Base-by-base conservation (phyloP, 495 filamentous ascomycete genomes). In the Podospora fimiseda region DNA sequence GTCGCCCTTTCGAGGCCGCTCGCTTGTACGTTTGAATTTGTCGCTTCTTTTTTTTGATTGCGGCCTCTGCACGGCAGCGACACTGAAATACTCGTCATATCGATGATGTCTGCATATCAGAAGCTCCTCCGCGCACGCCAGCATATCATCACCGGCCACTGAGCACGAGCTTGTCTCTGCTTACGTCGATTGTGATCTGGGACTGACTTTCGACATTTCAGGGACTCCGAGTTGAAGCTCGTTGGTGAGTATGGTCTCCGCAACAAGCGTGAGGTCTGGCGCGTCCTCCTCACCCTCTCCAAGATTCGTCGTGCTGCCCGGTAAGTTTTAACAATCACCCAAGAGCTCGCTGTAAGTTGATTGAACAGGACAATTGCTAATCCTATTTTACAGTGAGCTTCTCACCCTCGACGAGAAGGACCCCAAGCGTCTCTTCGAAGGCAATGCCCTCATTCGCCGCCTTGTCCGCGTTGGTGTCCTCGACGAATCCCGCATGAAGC, bases 241-340 rank as follows among this genome's bases (percentile, higher is more conserved):
- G 93, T 98, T 68, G 93, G 93, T 75, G 93, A 97, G 80, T 98
- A 91, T 79, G 93, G 93, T 73, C 88, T 98, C 59, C 85, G 89
- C 73, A 98, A 98, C 85, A 98, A 98, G 90, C 92, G 93, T 78
- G 93, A 98, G 81, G 94, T 98, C 65, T 98, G 93, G 93, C 89
- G 93, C 77, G 93, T 98, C 67, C 85, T 89, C 84, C 88, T 97
- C 74, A 96, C 91, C 57, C 89, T 98, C 61, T 98, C 93, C 77
- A 98, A 98, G 85, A 97, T 98, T 68, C 91, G 93, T 89, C 94
- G 93, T 94, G 93, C 93, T 85, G 93, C 93, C 74, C 93, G 93
- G 90, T 96, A 89, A 70, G 85, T 62, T 13, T 19, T 36, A 14
- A 13, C 44, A 1, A 47, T 14, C 11, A 9, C 9, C 39, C 15